Conservation (phyloP, 371 early-diverging fungal genomes). For the Mucor lusitanicus region DNA sequence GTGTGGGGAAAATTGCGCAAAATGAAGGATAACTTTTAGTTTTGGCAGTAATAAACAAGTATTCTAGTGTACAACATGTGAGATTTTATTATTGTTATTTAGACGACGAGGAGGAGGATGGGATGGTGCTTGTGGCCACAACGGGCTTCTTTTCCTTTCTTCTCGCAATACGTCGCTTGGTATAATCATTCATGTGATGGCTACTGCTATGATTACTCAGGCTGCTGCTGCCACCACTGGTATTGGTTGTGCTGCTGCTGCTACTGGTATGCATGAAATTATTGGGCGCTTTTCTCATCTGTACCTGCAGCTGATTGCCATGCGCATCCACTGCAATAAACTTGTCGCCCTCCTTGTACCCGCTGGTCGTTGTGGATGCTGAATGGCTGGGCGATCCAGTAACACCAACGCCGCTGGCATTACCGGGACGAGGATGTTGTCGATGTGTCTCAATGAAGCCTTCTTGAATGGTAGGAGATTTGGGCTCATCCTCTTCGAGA, state of each 20-base stretch:
- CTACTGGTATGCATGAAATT: slow-evolving; percentile 12
- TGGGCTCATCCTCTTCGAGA: slow-evolving; percentile 20
- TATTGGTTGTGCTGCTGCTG: slow-evolving; percentile 10
- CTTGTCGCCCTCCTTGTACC: slow-evolving; percentile 47
- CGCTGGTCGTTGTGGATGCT: slow-evolving; percentile 8
- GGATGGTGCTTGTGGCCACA: background rate
- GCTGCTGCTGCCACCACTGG: slow-evolving; percentile 1
- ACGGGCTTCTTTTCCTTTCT: slow-evolving; percentile 19
- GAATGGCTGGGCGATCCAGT: slow-evolving; percentile 18
- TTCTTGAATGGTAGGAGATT: slow-evolving; percentile 40
- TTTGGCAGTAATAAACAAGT: background rate
- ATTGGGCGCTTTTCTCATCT: slow-evolving; percentile 36
- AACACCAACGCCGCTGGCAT: too few species aligned
- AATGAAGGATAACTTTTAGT: slow-evolving; percentile 49
- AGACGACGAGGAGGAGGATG: background rate
- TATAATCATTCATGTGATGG: slow-evolving; percentile 18
- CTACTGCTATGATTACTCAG: background rate
- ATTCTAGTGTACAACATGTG: background rate
- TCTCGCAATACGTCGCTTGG: slow-evolving; percentile 20
- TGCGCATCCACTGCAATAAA: slow-evolving; percentile 46
- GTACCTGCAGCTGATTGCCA: slow-evolving; percentile 48
- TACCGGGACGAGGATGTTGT: background rate
- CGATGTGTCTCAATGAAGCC: slow-evolving; percentile 41
- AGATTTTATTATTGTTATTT: background rate
- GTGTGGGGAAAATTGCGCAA: slow-evolving; percentile 40